Percentiles rank a stretch among this genome's conserved stretches.
phyloP scores from a whole-genome alignment of 2,329 filamentous ascomycete genomes.

The Orbilia quercus region DNA sequence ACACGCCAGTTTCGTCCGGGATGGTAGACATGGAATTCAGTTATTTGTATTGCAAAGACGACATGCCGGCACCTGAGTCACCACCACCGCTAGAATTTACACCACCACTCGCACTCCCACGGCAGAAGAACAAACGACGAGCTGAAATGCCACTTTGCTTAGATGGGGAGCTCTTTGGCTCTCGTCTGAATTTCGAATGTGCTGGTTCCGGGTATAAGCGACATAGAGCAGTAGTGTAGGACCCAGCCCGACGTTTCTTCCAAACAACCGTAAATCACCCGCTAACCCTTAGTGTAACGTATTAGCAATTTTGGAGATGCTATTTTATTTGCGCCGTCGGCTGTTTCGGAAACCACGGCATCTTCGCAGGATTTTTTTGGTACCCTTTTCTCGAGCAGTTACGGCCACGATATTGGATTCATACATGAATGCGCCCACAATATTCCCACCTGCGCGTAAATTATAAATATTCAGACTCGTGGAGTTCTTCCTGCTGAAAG shows the following conservation, averaged over 20 bases:
- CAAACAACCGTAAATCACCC: not conserved
- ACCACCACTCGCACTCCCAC: constrained; percentile 10
- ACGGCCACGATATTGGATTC: constrained; percentile 3
- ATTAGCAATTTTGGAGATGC: constrained; percentile 29
- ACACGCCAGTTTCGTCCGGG: constrained; percentile 6
- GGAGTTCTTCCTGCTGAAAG: not conserved
- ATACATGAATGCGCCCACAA: constrained; percentile 23
- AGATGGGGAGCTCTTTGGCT: constrained; percentile 8
- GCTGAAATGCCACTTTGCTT: not conserved
- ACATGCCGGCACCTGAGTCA: constrained; percentile 35
- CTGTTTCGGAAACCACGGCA: not conserved
- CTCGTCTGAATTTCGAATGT: not conserved
- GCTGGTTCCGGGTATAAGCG: constrained; percentile 1
- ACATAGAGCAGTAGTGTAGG: constrained; percentile 17
- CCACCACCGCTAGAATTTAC: constrained; percentile 37
- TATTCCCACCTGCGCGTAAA: constrained; percentile 33
- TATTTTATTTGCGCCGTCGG: constrained; percentile 19
- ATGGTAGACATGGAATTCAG: not conserved
- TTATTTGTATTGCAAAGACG: constrained; percentile 38
- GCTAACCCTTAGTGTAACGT: not conserved
- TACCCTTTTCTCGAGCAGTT: constrained; percentile 13
- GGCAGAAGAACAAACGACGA: constrained; percentile 4
- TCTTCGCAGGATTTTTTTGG: constrained; percentile 23
- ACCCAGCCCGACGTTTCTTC: not conserved
- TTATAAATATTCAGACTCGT: not conserved